Conservation (phyloP, 805 yeast species). For the Candida patagonica region DNA sequence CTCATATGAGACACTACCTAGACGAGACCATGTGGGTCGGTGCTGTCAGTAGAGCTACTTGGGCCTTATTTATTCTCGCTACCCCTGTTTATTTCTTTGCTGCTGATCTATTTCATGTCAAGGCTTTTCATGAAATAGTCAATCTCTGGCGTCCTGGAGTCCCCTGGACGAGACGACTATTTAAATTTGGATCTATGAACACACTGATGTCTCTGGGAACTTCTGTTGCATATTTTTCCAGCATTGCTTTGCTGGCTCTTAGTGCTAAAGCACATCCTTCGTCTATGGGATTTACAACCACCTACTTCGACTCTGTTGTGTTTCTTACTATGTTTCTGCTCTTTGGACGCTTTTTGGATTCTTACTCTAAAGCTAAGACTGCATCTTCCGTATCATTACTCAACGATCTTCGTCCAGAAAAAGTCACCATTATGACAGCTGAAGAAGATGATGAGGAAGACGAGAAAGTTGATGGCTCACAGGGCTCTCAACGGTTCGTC, state of each 20-base stretch:
- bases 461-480: neutral
- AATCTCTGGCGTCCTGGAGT: conserved; percentile 50
- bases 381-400: conserved; percentile 53
- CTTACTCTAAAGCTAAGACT: conserved; percentile 56
- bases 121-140: conserved; percentile 51
- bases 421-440: conserved; percentile 33
- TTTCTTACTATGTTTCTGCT: conserved; percentile 63
- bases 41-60: conserved; percentile 48
- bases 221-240: conserved; percentile 59
- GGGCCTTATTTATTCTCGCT: conserved; percentile 56
- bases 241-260: conserved; percentile 45
- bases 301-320: conserved; percentile 73
- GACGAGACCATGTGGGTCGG: conserved; percentile 57
- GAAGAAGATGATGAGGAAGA: conserved; percentile 7
- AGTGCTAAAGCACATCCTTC: conserved; percentile 29
- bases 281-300: conserved; percentile 36
- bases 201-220: conserved; percentile 67
- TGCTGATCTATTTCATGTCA: conserved; percentile 62
- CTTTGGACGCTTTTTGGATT: conserved; percentile 61
- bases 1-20: conserved; percentile 42
- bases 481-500: neutral
- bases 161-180: conserved; percentile 45
- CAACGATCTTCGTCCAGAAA: conserved; percentile 40
- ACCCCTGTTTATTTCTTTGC: conserved; percentile 70
- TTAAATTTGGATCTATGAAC: conserved; percentile 73